Percentiles rank a stretch among this genome's conserved stretches.
Evolutionary conservation across 371 early-diverging fungal species (phyloP).

Genomic region (Nosema muscidifuracis): DNA sequence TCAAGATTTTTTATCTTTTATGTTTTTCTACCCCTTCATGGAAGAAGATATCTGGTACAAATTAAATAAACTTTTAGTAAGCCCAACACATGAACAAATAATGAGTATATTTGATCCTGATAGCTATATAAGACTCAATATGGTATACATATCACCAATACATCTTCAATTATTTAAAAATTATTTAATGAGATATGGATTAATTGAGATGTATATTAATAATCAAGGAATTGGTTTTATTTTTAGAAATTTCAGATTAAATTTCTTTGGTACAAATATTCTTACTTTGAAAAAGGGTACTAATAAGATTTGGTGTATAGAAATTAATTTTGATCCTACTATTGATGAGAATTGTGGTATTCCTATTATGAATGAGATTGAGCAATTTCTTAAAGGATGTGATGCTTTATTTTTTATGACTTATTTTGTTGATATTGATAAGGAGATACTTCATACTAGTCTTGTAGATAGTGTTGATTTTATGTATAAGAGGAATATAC

Average conservation of each 20-base stretch:
- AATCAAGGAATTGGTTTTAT: slow-evolving; percentile 35
- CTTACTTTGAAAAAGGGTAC: background rate
- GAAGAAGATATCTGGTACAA: slow-evolving; percentile 8
- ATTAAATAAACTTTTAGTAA: slow-evolving; percentile 22
- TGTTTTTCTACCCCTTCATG: slow-evolving; percentile 4
- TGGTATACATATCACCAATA: slow-evolving; percentile 52
- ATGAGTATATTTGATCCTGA: slow-evolving; percentile 41
- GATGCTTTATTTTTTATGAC: slow-evolving; percentile 57
- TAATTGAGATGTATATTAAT: slow-evolving; percentile 34
- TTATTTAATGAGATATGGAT: slow-evolving; percentile 18
- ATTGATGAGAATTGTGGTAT: slow-evolving; percentile 22
- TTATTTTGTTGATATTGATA: slow-evolving; percentile 40
- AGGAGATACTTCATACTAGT: slow-evolving; percentile 43
- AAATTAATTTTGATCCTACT: slow-evolving; percentile 54
- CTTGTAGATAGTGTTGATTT: slow-evolving; percentile 41
- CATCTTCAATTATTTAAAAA: slow-evolving; percentile 34
- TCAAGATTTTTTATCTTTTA: no score
- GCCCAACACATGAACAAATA: slow-evolving; percentile 33
- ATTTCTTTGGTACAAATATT: slow-evolving; percentile 33
- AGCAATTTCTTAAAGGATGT: slow-evolving; percentile 50
- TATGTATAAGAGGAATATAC: slow-evolving; percentile 38
- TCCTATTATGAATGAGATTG: slow-evolving; percentile 41
- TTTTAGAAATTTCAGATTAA: slow-evolving; percentile 27
- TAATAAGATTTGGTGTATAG: slow-evolving; percentile 42
- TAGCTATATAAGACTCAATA: slow-evolving; percentile 51